Evolutionary conservation across 2,329 filamentous ascomycete species (phyloP).

Genomic region (Penicillium verrucosum): DNA sequence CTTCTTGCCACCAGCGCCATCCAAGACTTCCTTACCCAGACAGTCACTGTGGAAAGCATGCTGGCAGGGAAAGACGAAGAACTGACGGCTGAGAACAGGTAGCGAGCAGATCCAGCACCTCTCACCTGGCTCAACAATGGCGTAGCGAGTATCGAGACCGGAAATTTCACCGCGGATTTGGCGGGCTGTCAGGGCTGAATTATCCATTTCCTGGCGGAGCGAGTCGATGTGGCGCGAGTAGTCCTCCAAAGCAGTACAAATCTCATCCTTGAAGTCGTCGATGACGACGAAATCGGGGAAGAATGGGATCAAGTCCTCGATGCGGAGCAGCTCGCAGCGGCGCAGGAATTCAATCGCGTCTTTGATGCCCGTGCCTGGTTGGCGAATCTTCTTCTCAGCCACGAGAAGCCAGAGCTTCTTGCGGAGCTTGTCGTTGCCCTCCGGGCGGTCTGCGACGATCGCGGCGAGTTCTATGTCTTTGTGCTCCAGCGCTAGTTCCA

Average conservation of each 20-base stretch:
- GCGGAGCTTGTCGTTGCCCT: constrained; percentile 72
- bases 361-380: constrained; percentile 80
- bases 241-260: constrained; percentile 87
- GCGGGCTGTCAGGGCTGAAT: constrained; percentile 78
- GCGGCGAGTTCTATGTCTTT: constrained; percentile 86
- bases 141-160: constrained; percentile 81
- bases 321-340: constrained; percentile 84
- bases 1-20: constrained; percentile 73
- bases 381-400: constrained; percentile 85
- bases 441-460: constrained; percentile 78
- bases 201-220: constrained; percentile 92
- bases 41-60: constrained; percentile 98
- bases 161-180: constrained; percentile 91
- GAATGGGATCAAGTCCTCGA: constrained; percentile 96
- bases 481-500: constrained; percentile 87
- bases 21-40: constrained; percentile 77
- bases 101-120: constrained; percentile 85
- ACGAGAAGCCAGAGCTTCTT: constrained; percentile 96
- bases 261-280: constrained; percentile 98
- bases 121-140: constrained; percentile 94
- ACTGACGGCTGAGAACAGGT: constrained; percentile 83
- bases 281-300: constrained; percentile 99
- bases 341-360: constrained; percentile 90
- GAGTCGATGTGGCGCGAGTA: constrained; percentile 88
- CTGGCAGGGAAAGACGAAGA: constrained; percentile 98